phyloP scores from a whole-genome alignment of 208 protist genomes.

The Tetramitus jugosus region DNA sequence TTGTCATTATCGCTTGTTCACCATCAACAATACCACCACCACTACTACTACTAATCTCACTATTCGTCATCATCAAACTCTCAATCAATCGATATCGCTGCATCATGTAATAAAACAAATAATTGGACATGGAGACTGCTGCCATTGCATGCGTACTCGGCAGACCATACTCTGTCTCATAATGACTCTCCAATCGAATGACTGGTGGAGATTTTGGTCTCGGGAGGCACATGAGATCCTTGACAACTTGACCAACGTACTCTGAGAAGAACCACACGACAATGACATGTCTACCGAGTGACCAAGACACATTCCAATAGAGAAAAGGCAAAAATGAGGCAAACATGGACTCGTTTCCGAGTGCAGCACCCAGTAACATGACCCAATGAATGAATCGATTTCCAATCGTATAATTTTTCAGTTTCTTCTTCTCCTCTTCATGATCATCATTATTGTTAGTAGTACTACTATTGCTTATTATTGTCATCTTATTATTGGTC shows the following conservation, averaged over 20 bases:
- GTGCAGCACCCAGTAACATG: neutral
- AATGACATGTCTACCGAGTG: neutral
- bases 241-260: neutral
- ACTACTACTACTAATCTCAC: too few relatives aligned
- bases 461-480: too few relatives aligned
- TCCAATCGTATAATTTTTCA: too few relatives aligned
- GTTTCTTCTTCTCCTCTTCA: too few relatives aligned
- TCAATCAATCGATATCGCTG: neutral
- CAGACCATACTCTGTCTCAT: neutral
- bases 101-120: neutral
- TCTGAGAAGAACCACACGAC: neutral
- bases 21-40: too few relatives aligned
- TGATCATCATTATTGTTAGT: too few relatives aligned
- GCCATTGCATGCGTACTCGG: neutral
- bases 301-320: neutral
- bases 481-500: too few relatives aligned
- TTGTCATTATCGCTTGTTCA: too few relatives aligned
- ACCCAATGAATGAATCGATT: too few relatives aligned
- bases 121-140: neutral
- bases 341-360: constrained; percentile 1
- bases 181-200: neutral
- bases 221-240: neutral
- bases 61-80: neutral
- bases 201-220: neutral
- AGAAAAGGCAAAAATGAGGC: neutral